Percentiles rank a stretch among this genome's conserved stretches.
These are phyloP conservation scores for Paramyrothecium roridum DNA, from an alignment of 2,329 filamentous ascomycete species.

Conservation along the genomic window DNA sequence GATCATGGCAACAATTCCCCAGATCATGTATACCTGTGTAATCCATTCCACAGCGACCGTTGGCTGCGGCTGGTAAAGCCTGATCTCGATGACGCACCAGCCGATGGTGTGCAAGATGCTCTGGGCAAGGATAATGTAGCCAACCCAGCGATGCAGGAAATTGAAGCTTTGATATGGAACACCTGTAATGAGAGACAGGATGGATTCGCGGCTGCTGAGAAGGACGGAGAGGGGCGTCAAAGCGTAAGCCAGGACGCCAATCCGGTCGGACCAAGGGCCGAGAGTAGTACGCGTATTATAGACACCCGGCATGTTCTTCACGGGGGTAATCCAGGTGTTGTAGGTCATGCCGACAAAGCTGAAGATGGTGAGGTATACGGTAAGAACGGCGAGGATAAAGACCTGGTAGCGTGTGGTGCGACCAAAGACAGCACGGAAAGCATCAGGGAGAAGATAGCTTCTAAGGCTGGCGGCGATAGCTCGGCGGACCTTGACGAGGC, in stretches of 20 bases:
- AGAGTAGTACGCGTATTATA: constrained; percentile 64
- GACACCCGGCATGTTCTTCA: constrained; percentile 50
- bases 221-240: constrained; percentile 69
- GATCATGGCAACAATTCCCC: constrained; percentile 67
- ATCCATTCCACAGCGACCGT: constrained; percentile 54
- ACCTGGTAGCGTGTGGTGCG: constrained; percentile 67
- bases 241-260: constrained; percentile 70
- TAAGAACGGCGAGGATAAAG: constrained; percentile 53
- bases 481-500: constrained; percentile 23
- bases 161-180: constrained; percentile 75
- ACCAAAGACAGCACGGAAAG: constrained; percentile 57
- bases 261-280: constrained; percentile 65
- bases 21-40: constrained; percentile 65
- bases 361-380: constrained; percentile 63
- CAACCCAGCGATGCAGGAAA: constrained; percentile 74
- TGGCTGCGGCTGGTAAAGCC: constrained; percentile 71
- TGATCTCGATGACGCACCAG: constrained; percentile 65
- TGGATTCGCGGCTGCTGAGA: constrained; percentile 65
- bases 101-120: constrained; percentile 65
- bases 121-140: constrained; percentile 70
- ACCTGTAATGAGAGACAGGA: constrained; percentile 67
- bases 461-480: constrained; percentile 39
- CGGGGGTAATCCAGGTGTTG: constrained; percentile 66
- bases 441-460: constrained; percentile 59
- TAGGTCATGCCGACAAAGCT: constrained; percentile 68